A percentile compares a stretch with the other conserved stretches of the same genome.
Conservation (phyloP, 768 basidiomycete species). For the Multifurca ochricompacta region DNA sequence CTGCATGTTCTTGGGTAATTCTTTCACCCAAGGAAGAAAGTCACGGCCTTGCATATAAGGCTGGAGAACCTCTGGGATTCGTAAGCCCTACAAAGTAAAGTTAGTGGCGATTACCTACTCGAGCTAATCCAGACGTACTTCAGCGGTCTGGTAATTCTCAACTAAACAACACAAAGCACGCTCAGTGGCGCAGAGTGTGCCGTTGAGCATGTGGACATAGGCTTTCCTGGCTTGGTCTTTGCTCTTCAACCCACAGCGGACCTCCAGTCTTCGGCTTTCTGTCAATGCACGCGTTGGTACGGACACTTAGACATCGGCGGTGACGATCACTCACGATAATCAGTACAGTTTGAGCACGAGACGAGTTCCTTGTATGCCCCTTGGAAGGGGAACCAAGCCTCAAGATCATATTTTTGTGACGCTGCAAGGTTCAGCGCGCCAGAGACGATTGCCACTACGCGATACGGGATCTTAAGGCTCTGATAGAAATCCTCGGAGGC, state of each 20-base stretch:
- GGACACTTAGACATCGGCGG: not conserved
- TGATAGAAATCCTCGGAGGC: constrained; percentile 95
- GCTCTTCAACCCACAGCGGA: constrained; percentile 85
- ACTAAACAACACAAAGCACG: constrained; percentile 94
- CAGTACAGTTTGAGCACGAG: constrained; percentile 96
- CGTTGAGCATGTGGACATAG: constrained; percentile 99
- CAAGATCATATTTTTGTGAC: constrained; percentile 93
- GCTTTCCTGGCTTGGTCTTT: constrained; percentile 87
- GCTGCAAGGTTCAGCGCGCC: constrained; percentile 96
- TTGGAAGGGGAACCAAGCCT: constrained; percentile 99
- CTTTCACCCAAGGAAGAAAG: constrained; percentile 80
- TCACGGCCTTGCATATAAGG: constrained; percentile 96
- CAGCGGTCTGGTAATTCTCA: constrained; percentile 97
- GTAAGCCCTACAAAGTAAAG: constrained; percentile 59
- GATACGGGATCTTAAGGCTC: constrained; percentile 87
- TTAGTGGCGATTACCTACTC: not conserved
- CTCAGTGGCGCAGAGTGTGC: constrained; percentile 94
- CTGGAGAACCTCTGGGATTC: constrained; percentile 81
- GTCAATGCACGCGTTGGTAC: constrained; percentile 1
- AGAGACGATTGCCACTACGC: constrained; percentile 90
- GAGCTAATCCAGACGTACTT: constrained; percentile 45
- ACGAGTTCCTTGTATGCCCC: constrained; percentile 94
- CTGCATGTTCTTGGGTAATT: constrained; percentile 69
- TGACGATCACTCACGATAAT: constrained; percentile 72
- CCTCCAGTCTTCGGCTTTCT: constrained; percentile 92